A percentile compares a stretch with the other conserved stretches of the same genome.
These are phyloP conservation scores for Rhizopogon rudus DNA, from an alignment of 768 basidiomycete species.

Conservation along the genomic window DNA sequence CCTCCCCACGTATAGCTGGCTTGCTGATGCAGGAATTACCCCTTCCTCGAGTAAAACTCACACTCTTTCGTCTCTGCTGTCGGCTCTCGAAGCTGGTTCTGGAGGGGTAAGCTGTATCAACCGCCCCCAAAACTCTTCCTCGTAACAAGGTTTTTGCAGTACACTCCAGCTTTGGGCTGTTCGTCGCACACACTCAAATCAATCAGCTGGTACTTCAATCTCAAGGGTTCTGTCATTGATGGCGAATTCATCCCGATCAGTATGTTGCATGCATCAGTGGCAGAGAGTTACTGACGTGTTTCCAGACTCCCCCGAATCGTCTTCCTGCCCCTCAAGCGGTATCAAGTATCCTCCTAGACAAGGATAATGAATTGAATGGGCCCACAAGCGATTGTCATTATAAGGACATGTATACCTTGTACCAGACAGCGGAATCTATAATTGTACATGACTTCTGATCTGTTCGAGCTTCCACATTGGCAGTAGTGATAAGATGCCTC, in stretches of 20 bases:
- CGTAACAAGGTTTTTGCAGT: slow-evolving; percentile 21
- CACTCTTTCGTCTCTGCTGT: slow-evolving; percentile 46
- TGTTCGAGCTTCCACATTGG: neutral
- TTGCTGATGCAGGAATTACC: slow-evolving; percentile 65
- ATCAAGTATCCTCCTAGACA: slow-evolving; percentile 59
- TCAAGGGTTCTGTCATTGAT: slow-evolving; percentile 63
- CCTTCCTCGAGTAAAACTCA: slow-evolving; percentile 58
- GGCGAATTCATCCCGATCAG: slow-evolving; percentile 58
- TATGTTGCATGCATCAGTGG: slow-evolving; percentile 23
- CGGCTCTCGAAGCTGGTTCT: slow-evolving; percentile 50
- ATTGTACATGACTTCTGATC: neutral
- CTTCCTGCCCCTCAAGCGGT: slow-evolving; percentile 50
- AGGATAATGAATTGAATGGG: slow-evolving; percentile 1
- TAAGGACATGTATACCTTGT: neutral
- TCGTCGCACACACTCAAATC: slow-evolving; percentile 29
- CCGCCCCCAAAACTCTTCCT: neutral
- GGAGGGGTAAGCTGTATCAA: slow-evolving; percentile 33
- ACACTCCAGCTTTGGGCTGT: slow-evolving; percentile 48
- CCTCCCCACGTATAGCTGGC: slow-evolving; percentile 73
- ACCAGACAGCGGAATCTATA: neutral
- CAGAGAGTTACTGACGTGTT: neutral
- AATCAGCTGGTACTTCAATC: slow-evolving; percentile 61
- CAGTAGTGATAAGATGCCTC: slow-evolving; percentile 28
- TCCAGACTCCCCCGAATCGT: slow-evolving; percentile 44
- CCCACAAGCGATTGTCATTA: neutral